A percentile compares a stretch with the other conserved stretches of the same genome.
phyloP scores from a whole-genome alignment of 2,329 filamentous ascomycete genomes.

The Sporothrix humicola region DNA sequence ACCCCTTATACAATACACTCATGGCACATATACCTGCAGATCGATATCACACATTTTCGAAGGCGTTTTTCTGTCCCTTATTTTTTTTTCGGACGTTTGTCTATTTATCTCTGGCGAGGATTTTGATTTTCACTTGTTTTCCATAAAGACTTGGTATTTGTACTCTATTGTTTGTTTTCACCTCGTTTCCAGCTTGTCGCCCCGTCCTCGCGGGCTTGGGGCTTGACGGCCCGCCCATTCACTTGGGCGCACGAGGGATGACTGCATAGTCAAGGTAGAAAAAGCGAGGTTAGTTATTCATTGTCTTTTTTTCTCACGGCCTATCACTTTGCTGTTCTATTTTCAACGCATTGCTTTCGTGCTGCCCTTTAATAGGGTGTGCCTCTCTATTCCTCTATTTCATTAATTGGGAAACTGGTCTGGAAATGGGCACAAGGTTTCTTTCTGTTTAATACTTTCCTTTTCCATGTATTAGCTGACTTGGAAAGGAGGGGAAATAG shows the following conservation, averaged over 20 bases:
- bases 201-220: slow-evolving; percentile 10
- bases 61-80: slow-evolving; percentile 16
- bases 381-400: neutral
- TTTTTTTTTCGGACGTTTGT: neutral
- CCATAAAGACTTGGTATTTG: slow-evolving; percentile 13
- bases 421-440: slow-evolving; percentile 1
- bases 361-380: slow-evolving; percentile 2
- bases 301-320: neutral
- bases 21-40: slow-evolving; percentile 29
- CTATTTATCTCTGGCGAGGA: slow-evolving; percentile 7
- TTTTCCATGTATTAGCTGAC: neutral
- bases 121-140: neutral
- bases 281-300: slow-evolving; percentile 8
- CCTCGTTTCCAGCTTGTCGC: neutral
- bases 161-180: slow-evolving; percentile 13
- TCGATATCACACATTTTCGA: slow-evolving; percentile 22
- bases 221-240: slow-evolving; percentile 18
- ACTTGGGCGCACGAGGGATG: neutral
- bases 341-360: slow-evolving; percentile 8
- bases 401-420: neutral
- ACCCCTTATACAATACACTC: slow-evolving; percentile 25
- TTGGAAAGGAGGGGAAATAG: neutral
- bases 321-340: neutral
- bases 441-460: neutral
- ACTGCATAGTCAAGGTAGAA: slow-evolving; percentile 17